Evolutionary conservation across 768 basidiomycete genomes (phyloP).

Genomic region (Stropharia rugosoannulata): DNA sequence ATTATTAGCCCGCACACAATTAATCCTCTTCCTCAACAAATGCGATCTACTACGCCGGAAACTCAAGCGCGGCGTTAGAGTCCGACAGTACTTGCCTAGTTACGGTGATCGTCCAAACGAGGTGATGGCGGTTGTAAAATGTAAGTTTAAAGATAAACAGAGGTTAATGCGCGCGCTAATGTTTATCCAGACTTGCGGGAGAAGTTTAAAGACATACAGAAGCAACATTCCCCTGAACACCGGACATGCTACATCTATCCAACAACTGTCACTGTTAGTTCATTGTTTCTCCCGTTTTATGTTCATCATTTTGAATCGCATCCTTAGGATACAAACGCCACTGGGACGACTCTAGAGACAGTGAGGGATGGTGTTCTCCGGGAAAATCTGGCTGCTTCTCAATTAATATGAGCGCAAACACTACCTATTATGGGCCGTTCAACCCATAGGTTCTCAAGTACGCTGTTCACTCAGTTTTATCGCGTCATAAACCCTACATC

Average conservation of each 20-base stretch:
- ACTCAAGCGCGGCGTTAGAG: constrained; percentile 53
- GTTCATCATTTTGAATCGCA: background rate
- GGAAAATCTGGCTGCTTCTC: constrained; percentile 51
- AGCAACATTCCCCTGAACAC: constrained; percentile 51
- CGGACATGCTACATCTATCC: constrained; percentile 64
- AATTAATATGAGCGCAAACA: constrained; percentile 40
- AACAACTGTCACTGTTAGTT: constrained; percentile 64
- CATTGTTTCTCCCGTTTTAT: background rate
- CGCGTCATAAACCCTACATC: no score
- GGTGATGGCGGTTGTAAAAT: constrained; percentile 57
- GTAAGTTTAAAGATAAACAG: constrained; percentile 35
- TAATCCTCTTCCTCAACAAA: constrained; percentile 68
- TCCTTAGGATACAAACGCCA: constrained; percentile 59
- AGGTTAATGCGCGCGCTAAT: background rate
- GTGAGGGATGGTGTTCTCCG: constrained; percentile 65
- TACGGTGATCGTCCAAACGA: constrained; percentile 75
- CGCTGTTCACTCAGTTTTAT: no score
- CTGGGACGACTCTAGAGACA: constrained; percentile 56
- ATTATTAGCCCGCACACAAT: constrained; percentile 56
- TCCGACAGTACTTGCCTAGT: constrained; percentile 60
- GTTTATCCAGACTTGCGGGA: constrained; percentile 53
- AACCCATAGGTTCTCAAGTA: no score
- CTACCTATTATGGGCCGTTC: no score
- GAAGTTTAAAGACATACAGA: constrained; percentile 69
- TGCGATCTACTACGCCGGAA: constrained; percentile 69